These are phyloP conservation scores for Sporothrix pseudoabietina DNA, from an alignment of 2,329 filamentous ascomycete species.

Conservation along the genomic window DNA sequence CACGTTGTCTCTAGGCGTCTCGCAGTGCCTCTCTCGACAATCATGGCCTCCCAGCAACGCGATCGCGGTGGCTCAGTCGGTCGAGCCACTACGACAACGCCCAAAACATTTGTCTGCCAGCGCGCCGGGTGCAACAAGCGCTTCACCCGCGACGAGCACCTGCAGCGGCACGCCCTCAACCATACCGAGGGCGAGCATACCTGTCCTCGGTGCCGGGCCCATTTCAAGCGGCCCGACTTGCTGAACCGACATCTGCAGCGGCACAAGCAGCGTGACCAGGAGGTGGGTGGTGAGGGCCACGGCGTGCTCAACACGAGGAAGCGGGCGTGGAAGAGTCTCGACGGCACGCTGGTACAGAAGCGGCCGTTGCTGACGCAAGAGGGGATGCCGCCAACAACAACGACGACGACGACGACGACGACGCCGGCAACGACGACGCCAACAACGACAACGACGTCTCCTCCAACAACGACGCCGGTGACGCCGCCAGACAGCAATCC, in stretches of 20 bases:
- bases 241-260: constrained; percentile 33
- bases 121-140: constrained; percentile 71
- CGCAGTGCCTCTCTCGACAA: neutral
- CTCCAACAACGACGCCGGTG: too few species aligned
- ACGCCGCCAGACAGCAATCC: too few species aligned
- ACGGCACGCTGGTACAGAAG: constrained; percentile 31
- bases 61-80: neutral
- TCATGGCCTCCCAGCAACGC: neutral
- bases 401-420: neutral
- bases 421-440: neutral
- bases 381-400: neutral
- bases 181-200: constrained; percentile 41
- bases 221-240: constrained; percentile 34
- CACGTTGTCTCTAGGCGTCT: neutral
- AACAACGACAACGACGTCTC: too few species aligned
- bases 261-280: constrained; percentile 30
- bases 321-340: constrained; percentile 31
- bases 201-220: constrained; percentile 32
- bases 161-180: constrained; percentile 80
- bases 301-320: constrained; percentile 34
- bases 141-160: constrained; percentile 78
- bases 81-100: neutral
- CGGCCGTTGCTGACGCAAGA: constrained; percentile 17
- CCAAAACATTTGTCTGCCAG: constrained; percentile 31
- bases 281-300: constrained; percentile 33